phyloP scores from a whole-genome alignment of 768 basidiomycete genomes.

The Pleurotus salmoneostramineus region DNA sequence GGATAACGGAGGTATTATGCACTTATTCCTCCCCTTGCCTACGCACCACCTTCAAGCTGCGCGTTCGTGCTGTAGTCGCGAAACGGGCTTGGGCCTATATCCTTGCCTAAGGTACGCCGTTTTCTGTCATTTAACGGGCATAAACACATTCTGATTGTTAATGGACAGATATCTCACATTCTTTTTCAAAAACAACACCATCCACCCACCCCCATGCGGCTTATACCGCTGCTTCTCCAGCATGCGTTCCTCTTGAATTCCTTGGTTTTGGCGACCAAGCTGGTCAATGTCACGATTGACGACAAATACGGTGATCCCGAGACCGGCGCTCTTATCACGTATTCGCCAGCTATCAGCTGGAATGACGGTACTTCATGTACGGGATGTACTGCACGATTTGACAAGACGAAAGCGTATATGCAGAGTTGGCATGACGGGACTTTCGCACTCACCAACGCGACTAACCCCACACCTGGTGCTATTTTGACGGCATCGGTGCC shows the following conservation, averaged over 20 bases:
- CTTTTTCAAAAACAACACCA: too few species aligned
- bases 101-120: too few species aligned
- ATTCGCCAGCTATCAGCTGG: conserved; percentile 3
- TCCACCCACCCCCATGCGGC: too few species aligned
- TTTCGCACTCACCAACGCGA: not conserved
- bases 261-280: not conserved
- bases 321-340: not conserved
- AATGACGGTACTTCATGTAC: not conserved
- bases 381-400: not conserved
- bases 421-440: conserved; percentile 7
- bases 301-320: conserved; percentile 5
- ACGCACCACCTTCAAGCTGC: too few species aligned
- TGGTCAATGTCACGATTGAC: conserved; percentile 6
- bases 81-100: too few species aligned
- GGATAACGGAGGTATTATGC: too few species aligned
- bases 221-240: too few species aligned
- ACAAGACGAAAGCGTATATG: not conserved
- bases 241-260: not conserved
- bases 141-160: too few species aligned
- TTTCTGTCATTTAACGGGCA: too few species aligned
- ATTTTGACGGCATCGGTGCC: conserved; percentile 3
- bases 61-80: too few species aligned
- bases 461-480: not conserved
- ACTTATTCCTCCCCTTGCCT: too few species aligned
- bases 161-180: too few species aligned